Percentiles rank a stretch among this genome's conserved stretches.
These are phyloP conservation scores for Fonsecaea multimorphosa DNA, from an alignment of 2,329 filamentous ascomycete genomes.

Conservation along the genomic window DNA sequence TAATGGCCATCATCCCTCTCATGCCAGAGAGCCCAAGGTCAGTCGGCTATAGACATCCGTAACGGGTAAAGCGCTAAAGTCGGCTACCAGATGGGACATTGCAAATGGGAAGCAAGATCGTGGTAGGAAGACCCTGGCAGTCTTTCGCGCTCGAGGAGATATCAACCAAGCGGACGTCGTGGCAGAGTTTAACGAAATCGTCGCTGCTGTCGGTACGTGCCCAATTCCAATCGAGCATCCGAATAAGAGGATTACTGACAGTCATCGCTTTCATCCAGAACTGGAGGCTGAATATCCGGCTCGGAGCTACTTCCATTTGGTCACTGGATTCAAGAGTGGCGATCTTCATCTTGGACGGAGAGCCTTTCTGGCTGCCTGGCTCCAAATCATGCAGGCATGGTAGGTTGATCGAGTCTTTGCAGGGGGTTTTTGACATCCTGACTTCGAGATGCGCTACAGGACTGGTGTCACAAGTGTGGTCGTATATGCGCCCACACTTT, in stretches of 20 bases:
- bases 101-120: slow-evolving; percentile 6
- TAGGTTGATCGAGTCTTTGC: background rate
- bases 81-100: background rate
- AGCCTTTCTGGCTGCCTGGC: slow-evolving; percentile 72
- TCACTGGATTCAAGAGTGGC: slow-evolving; percentile 69
- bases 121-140: slow-evolving; percentile 1
- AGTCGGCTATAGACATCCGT: background rate
- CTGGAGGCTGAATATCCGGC: slow-evolving; percentile 65
- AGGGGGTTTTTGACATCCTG: slow-evolving; percentile 53
- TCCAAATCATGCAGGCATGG: slow-evolving; percentile 75
- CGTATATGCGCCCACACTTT: slow-evolving; percentile 6
- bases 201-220: slow-evolving; percentile 1
- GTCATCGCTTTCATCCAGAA: background rate
- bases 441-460: background rate
- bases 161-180: slow-evolving; percentile 2
- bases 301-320: slow-evolving; percentile 66
- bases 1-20: slow-evolving; percentile 5
- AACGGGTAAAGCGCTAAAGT: too few relatives aligned
- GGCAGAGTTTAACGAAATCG: background rate
- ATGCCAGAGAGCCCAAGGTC: slow-evolving; percentile 10
- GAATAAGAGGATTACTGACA: background rate
- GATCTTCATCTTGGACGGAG: slow-evolving; percentile 70
- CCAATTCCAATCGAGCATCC: background rate
- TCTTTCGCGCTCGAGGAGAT: slow-evolving; percentile 8
- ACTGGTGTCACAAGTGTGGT: slow-evolving; percentile 9